Evolutionary conservation across 1,139 yeast species (phyloP), one percentile per base, ranked within the genome.

Genomic region (Hansenula lynferdii): DNA sequence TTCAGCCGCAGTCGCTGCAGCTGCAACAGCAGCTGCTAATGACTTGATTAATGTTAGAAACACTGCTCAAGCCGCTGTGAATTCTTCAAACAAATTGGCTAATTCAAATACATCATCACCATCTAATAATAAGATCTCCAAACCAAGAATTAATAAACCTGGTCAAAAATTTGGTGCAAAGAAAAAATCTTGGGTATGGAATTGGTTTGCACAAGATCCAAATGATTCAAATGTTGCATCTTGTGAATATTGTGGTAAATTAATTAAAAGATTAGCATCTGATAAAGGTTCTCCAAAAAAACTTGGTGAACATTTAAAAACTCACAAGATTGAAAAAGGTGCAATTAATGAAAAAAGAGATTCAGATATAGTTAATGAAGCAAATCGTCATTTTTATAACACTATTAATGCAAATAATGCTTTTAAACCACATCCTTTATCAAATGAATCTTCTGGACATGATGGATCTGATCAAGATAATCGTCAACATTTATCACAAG

Each of bases 221-320:
- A 51, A 48, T 17, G 72, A 76, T 49, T 67, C 71, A 36, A 73
- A 75, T 43, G 48, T 71, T 17, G 81, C 82, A 3, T 70, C 70
- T 4, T 76, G 82, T 56, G 78, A 74, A 44, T 64, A 55, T 42
- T 76, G 82, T 53, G 72, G 75, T 3, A 72, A 70, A 50, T 61
- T 67, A 12, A 68, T 76, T 31, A 61, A 63, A 22, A 56, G 82
- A 35, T 56, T 75, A 35, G 58, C 71, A 2, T 67, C 75, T 25
- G 82, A 76, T 53, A 75, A 74, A 51, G 81, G 82, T 0, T 71
- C 77, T 22, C 82, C 82, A 21, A 76, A 76, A 61, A 76, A 76
- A 53, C 58, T 76, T 37, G 67, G 70, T 42, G 82, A 76, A 51
- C 82, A 76, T 54, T 58, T 76, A 47, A 69, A 70, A 45, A 74